phyloP scores from a whole-genome alignment of 2,329 filamentous ascomycete genomes.

The Curvularia eragrostidis region DNA sequence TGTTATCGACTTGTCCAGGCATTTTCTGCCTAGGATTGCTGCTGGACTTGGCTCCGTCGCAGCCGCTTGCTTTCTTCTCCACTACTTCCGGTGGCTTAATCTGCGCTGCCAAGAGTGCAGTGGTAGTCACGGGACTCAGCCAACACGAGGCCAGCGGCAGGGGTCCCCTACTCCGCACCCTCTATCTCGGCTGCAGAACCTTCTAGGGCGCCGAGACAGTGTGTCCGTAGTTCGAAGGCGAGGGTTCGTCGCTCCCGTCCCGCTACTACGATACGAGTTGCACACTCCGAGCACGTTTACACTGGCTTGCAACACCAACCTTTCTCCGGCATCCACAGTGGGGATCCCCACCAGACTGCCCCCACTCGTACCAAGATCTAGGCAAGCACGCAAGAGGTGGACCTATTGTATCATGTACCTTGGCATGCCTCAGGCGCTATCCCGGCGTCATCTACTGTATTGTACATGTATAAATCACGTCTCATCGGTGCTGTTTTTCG shows the following conservation, averaged over 20 bases:
- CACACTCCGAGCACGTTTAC: not conserved
- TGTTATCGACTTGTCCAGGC: slow-evolving; percentile 28
- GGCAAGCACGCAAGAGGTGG: slow-evolving; percentile 6
- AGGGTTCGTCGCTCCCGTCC: not conserved
- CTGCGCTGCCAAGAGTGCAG: slow-evolving; percentile 23
- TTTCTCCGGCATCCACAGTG: not conserved
- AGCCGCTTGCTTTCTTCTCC: slow-evolving; percentile 32
- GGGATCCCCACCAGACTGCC: not conserved
- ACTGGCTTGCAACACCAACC: not conserved
- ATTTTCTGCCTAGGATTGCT: slow-evolving; percentile 17
- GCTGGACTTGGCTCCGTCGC: slow-evolving; percentile 22
- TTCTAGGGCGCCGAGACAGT: slow-evolving; percentile 9
- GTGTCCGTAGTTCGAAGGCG: not conserved
- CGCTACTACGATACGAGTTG: not conserved
- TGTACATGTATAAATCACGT: not conserved
- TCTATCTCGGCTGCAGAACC: slow-evolving; percentile 8
- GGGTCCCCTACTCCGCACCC: slow-evolving; percentile 6
- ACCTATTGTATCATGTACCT: slow-evolving; percentile 4
- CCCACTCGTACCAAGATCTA: slow-evolving; percentile 8
- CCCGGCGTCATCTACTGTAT: slow-evolving; percentile 1
- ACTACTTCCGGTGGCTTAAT: slow-evolving; percentile 16
- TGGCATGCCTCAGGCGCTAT: slow-evolving; percentile 8
- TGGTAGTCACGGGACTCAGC: slow-evolving; percentile 33
- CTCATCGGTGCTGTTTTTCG: not conserved
- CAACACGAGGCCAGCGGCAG: slow-evolving; percentile 10